Evolutionary conservation across 2,329 filamentous ascomycete species (phyloP), one percentile per base, ranked within the genome.

Genomic region (Xylariaceae sp.): DNA sequence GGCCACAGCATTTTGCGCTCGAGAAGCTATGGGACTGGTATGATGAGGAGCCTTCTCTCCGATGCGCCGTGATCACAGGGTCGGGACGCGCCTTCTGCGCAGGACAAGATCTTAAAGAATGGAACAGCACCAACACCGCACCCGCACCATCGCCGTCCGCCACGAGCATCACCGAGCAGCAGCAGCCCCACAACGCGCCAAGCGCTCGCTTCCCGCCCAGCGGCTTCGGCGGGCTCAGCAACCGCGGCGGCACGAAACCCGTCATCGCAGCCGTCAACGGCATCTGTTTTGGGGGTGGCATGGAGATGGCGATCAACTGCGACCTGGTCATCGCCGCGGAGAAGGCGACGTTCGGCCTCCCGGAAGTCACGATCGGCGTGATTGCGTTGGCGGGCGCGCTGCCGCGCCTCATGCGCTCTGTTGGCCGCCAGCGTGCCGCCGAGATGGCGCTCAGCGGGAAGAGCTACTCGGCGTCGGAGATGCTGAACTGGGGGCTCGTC

Each of bases 221-320:
- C 2, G 88, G 88, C 1, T 89, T 91, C 58, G 87, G 85, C 21
- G 88, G 83, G 0, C 74, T 92, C 28, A 86, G 83, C 51, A 86
- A 89, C 61, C 80, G 89, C 23, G 71, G 74, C 4, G 89, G 89
- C 44, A 86, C 85, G 73, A 94, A 94, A 68, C 90, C 90, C 5
- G 80, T 94, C 53, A 82, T 94, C 24, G 88, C 87, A 1, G 90
- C 90, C 1, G 87, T 93, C 17, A 91, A 92, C 68, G 90, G 90
- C 6, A 77, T 89, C 16, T 90, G 88, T 56, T 80, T 90, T 41
- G 90, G 90, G 31, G 90, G 90, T 50, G 90, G 89, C 1, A 87
- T 90, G 73, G 90, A 94, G 77, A 91, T 92, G 76, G 81, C 85
- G 11, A 77, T 89, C 45, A 91, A 92, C 73, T 84, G 82, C 61